These are phyloP conservation scores for Suillus lakei DNA, from an alignment of 768 basidiomycete genomes.

Conservation along the genomic window DNA sequence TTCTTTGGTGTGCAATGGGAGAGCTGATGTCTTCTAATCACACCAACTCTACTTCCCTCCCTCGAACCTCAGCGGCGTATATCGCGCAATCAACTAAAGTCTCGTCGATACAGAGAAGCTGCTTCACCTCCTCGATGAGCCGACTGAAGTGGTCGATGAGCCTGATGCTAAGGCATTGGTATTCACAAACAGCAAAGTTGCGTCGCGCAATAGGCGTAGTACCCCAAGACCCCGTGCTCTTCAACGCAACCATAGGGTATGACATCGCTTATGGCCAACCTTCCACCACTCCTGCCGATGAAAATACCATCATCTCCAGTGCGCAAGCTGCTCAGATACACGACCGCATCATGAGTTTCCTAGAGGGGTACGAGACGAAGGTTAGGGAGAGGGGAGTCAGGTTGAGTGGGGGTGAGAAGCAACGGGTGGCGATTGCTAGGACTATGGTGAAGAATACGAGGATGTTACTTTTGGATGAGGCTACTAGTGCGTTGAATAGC, in stretches of 20 bases:
- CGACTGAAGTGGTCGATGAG: conserved; percentile 83
- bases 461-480: conserved; percentile 77
- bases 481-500: conserved; percentile 85
- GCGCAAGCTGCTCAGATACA: conserved; percentile 88
- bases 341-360: conserved; percentile 81
- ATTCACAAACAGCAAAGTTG: conserved; percentile 78
- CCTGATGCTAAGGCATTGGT: conserved; percentile 75
- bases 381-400: conserved; percentile 90
- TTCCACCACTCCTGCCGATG: conserved; percentile 68
- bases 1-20: not conserved
- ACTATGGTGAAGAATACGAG: conserved; percentile 87
- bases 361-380: conserved; percentile 83
- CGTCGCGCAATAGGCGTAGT: conserved; percentile 69
- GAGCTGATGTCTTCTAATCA: conserved; percentile 5
- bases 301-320: conserved; percentile 65
- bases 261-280: conserved; percentile 63
- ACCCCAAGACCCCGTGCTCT: conserved; percentile 57
- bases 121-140: conserved; percentile 78
- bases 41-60: conserved; percentile 71
- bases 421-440: conserved; percentile 85
- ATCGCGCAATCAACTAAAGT: conserved; percentile 75
- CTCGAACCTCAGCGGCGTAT: conserved; percentile 78
- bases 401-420: conserved; percentile 88
- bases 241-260: conserved; percentile 72
- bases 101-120: conserved; percentile 86